Base-by-base conservation (phyloP, 2,329 filamentous ascomycete species). In the Cladosporium sp. region DNA sequence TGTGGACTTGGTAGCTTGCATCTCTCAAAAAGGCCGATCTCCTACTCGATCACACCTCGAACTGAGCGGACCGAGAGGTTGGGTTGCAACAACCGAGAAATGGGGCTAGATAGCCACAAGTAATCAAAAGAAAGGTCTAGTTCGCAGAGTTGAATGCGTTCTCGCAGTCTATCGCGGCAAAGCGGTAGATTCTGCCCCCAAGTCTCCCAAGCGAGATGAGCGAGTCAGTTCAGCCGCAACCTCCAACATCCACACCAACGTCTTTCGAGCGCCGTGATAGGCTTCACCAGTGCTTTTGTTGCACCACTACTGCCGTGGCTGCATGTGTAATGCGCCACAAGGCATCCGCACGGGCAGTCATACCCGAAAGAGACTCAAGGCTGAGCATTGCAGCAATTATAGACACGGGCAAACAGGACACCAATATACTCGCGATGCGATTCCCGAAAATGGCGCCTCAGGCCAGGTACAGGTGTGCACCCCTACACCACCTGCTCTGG, bases 321-420 rank as follows among this genome's bases (percentile, higher is more conserved):
- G 52, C 52, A 55, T 55, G 33, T 55, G 28, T 33, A 55, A n/a
- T 31, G 29, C 52, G 52, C 52, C 52, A 55, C 52, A 55, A 55
- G 28, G 18, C 52, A 55, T 29, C 26, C 21, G 26, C 52, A 55
- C 52, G 31, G 52, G 16, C 31, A 33, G 31, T 33, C 52, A 21
- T 55, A 21, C 52, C 52, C 52, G 31, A 31, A 55, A 55, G 52
- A 29, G 52, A 33, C 28, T 12, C 52, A 29, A 55, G 52, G 52
- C 29, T 55, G 52, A 55, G 29, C 28, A 21, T 16, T 55, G 28
- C 52, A 31, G 29, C 52, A 55, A 33, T 33, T 55, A 31, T 55
- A 55, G 52, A 55, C 26, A 46, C n/a, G 5, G 40, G 40, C 40
- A 21, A 11, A 46, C 40, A 46, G 40, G n/a, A 46, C n/a, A 46